Conservation (phyloP, 2,329 filamentous ascomycete genomes). For the Colletotrichum sp. region DNA sequence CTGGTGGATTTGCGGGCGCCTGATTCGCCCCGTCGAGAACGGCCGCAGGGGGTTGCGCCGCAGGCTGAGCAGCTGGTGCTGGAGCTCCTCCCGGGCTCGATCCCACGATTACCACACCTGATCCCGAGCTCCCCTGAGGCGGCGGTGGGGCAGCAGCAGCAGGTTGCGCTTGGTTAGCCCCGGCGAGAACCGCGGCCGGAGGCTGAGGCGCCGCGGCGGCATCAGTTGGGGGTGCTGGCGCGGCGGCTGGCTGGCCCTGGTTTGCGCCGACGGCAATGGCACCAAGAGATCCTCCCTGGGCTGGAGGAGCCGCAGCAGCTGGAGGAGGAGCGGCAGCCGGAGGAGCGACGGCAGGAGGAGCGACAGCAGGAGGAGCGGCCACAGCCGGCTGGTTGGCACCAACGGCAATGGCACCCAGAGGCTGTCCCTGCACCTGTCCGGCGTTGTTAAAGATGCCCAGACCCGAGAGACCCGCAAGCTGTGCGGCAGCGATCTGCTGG, state of each 20-base stretch:
- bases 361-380: not conserved
- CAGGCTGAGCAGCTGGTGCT: not conserved
- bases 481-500: slow-evolving; percentile 31
- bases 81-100: not conserved
- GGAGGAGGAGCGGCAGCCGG: not conserved
- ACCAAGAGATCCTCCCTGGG: slow-evolving; percentile 1
- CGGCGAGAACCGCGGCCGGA: not conserved
- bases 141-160: not conserved
- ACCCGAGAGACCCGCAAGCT: slow-evolving; percentile 28
- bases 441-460: slow-evolving; percentile 12
- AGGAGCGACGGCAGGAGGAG: not conserved
- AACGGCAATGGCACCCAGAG: slow-evolving; percentile 1
- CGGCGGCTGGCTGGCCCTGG: not conserved
- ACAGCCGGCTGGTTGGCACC: not conserved
- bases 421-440: not conserved
- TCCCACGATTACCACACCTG: slow-evolving; percentile 2
- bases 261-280: slow-evolving; percentile 9
- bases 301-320: not conserved
- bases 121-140: not conserved
- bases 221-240: not conserved
- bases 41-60: not conserved
- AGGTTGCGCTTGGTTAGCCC: not conserved
- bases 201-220: not conserved
- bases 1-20: not conserved
- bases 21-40: not conserved